Conservation (phyloP, 2,329 filamentous ascomycete genomes). For the Pleoardoris graminearum region DNA sequence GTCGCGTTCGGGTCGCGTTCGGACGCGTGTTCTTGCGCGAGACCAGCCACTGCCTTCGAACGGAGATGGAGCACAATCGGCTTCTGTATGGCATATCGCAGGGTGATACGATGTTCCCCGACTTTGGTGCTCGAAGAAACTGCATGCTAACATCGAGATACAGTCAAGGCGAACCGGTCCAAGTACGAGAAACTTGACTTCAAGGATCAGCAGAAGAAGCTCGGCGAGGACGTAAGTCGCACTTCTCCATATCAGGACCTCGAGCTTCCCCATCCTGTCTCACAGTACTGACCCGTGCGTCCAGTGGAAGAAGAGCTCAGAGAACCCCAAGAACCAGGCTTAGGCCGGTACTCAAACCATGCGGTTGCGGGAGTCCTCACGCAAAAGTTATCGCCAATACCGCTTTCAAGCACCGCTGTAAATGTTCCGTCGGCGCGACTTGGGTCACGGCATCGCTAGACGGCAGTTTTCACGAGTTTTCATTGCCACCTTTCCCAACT, state of each 20-base stretch:
- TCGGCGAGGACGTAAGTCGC: conserved; percentile 38
- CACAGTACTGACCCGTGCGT: conserved; percentile 14
- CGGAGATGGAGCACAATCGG: neutral
- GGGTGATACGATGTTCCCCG: neutral
- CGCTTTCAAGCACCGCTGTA: neutral
- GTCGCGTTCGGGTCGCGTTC: conserved; percentile 18
- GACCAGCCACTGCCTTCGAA: no score
- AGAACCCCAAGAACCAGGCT: conserved; percentile 42
- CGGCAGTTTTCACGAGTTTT: neutral
- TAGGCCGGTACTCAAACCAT: neutral
- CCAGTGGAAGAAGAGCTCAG: conserved; percentile 41
- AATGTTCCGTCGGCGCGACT: neutral
- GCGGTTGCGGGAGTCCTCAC: no score
- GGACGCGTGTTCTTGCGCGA: conserved; percentile 17
- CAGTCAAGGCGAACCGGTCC: conserved; percentile 42
- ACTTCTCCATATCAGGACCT: neutral
- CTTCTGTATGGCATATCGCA: neutral
- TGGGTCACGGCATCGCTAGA: no score
- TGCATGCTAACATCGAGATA: conserved; percentile 17
- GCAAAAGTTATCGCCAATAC: neutral
- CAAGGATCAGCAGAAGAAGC: conserved; percentile 43
- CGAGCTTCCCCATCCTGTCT: neutral
- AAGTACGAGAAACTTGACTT: conserved; percentile 41
- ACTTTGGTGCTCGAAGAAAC: neutral
- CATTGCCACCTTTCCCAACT: neutral